A percentile compares a stretch with the other conserved stretches of the same genome.
phyloP scores from a whole-genome alignment of 1,284 basidiomycete genomes.

The Naganishia albida region DNA sequence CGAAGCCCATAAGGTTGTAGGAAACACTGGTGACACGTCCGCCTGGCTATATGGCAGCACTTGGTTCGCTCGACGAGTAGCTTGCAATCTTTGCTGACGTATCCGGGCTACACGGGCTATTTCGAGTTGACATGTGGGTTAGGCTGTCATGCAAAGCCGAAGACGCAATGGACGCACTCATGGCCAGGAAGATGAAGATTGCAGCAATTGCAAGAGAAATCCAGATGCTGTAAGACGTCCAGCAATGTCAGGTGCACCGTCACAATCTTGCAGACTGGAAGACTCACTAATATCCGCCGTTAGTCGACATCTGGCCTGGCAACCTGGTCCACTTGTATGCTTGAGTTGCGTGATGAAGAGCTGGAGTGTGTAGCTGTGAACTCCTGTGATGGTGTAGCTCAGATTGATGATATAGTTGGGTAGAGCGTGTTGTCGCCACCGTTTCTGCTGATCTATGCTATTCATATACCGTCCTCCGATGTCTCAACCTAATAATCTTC shows the following conservation, averaged over 20 bases:
- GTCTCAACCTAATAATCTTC: slow-evolving; percentile 6
- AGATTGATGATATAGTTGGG: neutral
- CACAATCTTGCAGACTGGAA: neutral
- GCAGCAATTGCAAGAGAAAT: slow-evolving; percentile 16
- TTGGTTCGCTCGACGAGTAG: slow-evolving; percentile 14
- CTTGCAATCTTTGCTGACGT: slow-evolving; percentile 20
- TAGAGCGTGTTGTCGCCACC: slow-evolving; percentile 1
- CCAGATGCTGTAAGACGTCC: slow-evolving; percentile 6
- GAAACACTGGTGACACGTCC: slow-evolving; percentile 12
- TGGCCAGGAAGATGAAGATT: slow-evolving; percentile 16
- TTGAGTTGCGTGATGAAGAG: too few relatives aligned
- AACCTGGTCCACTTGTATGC: neutral
- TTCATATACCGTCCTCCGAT: neutral
- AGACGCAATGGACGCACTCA: slow-evolving; percentile 2
- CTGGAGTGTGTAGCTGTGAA: too few relatives aligned
- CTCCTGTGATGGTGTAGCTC: too few relatives aligned
- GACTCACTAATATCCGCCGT: slow-evolving; percentile 20
- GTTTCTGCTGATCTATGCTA: neutral
- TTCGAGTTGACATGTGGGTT: neutral
- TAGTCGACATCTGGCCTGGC: slow-evolving; percentile 7
- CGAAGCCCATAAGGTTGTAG: slow-evolving; percentile 10
- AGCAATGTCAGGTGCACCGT: neutral
- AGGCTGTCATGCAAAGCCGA: too few relatives aligned
- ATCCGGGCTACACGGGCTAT: slow-evolving; percentile 17
- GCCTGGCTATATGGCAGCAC: slow-evolving; percentile 2